These are phyloP conservation scores for Phaffia tasmanica DNA, from an alignment of 768 basidiomycete species.

Conservation along the genomic window DNA sequence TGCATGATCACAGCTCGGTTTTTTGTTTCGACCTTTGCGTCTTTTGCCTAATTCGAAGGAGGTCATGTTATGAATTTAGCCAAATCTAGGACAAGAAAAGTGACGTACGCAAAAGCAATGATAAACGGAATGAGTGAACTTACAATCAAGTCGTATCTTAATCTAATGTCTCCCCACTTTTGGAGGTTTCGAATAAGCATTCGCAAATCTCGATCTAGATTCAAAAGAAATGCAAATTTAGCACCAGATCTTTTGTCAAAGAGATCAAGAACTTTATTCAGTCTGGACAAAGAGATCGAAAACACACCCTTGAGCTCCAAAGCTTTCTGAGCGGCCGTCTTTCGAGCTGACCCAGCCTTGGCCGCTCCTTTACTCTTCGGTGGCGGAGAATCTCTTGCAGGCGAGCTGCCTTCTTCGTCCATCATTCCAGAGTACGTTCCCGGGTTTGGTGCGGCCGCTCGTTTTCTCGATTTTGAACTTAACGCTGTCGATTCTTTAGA, in stretches of 20 bases:
- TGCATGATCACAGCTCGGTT: slow-evolving; percentile 84
- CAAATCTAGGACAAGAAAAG: background rate
- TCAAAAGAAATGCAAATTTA: slow-evolving; percentile 8
- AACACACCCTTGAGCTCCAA: slow-evolving; percentile 68
- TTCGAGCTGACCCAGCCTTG: slow-evolving; percentile 54
- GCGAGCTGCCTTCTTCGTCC: slow-evolving; percentile 47
- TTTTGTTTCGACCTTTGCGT: slow-evolving; percentile 85
- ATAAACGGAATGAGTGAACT: slow-evolving; percentile 37
- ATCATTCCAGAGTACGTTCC: slow-evolving; percentile 84
- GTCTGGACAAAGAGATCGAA: no score
- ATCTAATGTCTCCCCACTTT: slow-evolving; percentile 93
- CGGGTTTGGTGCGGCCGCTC: slow-evolving; percentile 54
- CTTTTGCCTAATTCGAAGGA: slow-evolving; percentile 52
- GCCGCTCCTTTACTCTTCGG: slow-evolving; percentile 57
- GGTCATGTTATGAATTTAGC: background rate
- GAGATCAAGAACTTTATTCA: background rate
- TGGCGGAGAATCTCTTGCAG: slow-evolving; percentile 38
- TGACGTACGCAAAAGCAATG: slow-evolving; percentile 9
- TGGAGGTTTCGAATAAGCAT: slow-evolving; percentile 89
- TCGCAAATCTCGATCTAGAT: slow-evolving; percentile 78
- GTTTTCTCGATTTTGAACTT: slow-evolving; percentile 57
- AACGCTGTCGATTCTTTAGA: slow-evolving; percentile 20
- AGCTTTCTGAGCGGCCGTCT: slow-evolving; percentile 84
- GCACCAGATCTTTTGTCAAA: background rate
- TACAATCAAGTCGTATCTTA: slow-evolving; percentile 88